These are phyloP conservation scores for Cyclotella cryptica DNA, from an alignment of 108 stramenopile genomes.

Conservation along the genomic window DNA sequence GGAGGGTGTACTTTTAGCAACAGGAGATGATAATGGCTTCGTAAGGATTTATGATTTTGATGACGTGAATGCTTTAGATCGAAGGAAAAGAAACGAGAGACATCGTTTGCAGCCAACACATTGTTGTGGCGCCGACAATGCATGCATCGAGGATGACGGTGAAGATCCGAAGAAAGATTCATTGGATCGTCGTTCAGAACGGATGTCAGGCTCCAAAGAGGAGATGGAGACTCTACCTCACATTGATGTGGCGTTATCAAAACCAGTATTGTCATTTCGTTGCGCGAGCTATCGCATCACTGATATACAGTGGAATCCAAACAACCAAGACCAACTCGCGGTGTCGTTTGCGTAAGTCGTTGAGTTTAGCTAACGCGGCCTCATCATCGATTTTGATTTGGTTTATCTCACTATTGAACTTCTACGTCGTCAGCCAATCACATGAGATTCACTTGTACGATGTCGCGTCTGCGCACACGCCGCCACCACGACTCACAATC, in stretches of 20 bases:
- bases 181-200: neutral
- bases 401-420: neutral
- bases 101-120: neutral
- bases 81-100: slow-evolving; percentile 32
- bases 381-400: neutral
- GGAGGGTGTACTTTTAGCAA: slow-evolving; percentile 44
- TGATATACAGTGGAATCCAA: slow-evolving; percentile 45
- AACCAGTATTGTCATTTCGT: slow-evolving; percentile 35
- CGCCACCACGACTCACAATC: slow-evolving; percentile 39
- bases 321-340: slow-evolving; percentile 48
- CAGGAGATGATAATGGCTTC: slow-evolving; percentile 38
- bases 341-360: slow-evolving; percentile 42
- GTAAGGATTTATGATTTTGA: slow-evolving; percentile 58
- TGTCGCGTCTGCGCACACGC: slow-evolving; percentile 23
- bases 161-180: neutral
- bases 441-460: slow-evolving; percentile 45
- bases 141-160: neutral
- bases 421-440: slow-evolving; percentile 16
- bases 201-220: neutral
- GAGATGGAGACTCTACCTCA: slow-evolving; percentile 5
- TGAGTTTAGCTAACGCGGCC: neutral
- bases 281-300: slow-evolving; percentile 35
- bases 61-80: slow-evolving; percentile 43
- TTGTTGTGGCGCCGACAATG: neutral
- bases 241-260: slow-evolving; percentile 17